Evolutionary conservation across 306 rosid species (phyloP).

Genomic region (Dicorynia guianensis): DNA sequence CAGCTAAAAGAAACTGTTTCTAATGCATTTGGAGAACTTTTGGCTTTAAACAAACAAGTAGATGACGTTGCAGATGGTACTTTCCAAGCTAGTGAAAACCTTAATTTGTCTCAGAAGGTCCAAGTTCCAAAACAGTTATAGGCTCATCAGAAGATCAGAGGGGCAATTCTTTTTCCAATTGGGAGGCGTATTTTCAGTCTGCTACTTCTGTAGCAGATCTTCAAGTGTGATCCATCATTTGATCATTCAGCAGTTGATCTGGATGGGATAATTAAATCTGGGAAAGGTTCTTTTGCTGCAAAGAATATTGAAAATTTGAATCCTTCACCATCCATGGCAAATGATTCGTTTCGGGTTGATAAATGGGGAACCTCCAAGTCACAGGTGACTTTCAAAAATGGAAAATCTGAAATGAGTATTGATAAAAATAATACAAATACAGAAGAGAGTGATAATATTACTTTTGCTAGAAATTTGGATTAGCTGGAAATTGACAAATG

Average conservation of each 20-base stretch:
- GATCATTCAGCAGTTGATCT: slow-evolving; percentile 57
- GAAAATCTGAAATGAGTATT: slow-evolving; percentile 47
- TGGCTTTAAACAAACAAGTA: slow-evolving; percentile 30
- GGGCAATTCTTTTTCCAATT: slow-evolving; percentile 68
- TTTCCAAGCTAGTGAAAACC: slow-evolving; percentile 52
- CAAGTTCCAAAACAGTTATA: slow-evolving; percentile 45
- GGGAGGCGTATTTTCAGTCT: slow-evolving; percentile 74
- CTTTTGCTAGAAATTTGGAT: slow-evolving; percentile 51
- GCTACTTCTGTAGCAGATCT: slow-evolving; percentile 54
- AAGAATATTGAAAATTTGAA: slow-evolving; percentile 43
- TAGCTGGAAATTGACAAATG: slow-evolving; percentile 60
- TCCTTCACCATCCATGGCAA: slow-evolving; percentile 50
- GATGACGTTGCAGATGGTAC: slow-evolving; percentile 38
- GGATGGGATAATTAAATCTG: slow-evolving; percentile 52
- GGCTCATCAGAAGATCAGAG: slow-evolving; percentile 49
- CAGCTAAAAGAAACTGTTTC: slow-evolving; percentile 47
- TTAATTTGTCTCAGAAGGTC: slow-evolving; percentile 67
- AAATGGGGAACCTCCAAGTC: slow-evolving; percentile 54
- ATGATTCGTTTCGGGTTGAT: slow-evolving; percentile 73
- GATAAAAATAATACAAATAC: slow-evolving; percentile 41
- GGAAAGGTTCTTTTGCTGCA: slow-evolving; percentile 46
- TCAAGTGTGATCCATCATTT: slow-evolving; percentile 48
- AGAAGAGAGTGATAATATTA: slow-evolving; percentile 48
- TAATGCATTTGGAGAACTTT: slow-evolving; percentile 42
- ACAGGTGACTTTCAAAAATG: slow-evolving; percentile 39